A percentile compares a stretch with the other conserved stretches of the same genome.
Evolutionary conservation across 2,329 filamentous ascomycete genomes (phyloP).

Genomic region (Cytospora piceae): DNA sequence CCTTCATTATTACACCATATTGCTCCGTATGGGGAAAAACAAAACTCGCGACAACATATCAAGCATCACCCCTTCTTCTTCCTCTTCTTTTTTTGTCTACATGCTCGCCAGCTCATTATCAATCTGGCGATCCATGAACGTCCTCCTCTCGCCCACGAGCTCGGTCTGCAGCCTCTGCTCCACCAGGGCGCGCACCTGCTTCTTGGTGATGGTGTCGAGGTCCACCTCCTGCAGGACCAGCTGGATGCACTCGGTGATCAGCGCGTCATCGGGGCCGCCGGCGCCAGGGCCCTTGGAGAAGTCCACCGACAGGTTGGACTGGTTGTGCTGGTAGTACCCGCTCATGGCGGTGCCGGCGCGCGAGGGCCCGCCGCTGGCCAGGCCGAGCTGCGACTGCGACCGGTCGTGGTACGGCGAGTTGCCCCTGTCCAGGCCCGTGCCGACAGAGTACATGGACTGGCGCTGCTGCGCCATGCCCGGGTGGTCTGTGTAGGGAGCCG

Average conservation of each 20-base stretch:
- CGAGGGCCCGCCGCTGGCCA: constrained; percentile 41
- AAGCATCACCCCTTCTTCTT: neutral
- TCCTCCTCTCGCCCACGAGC: constrained; percentile 79
- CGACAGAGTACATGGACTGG: constrained; percentile 73
- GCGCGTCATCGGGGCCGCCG: constrained; percentile 72
- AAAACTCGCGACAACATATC: neutral
- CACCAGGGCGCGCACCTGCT: constrained; percentile 87
- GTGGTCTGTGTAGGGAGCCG: constrained; percentile 53
- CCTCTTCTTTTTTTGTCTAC: constrained; percentile 51
- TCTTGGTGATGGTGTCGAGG: constrained; percentile 97
- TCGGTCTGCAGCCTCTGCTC: constrained; percentile 94
- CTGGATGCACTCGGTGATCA: constrained; percentile 84
- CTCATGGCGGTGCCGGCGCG: constrained; percentile 50
- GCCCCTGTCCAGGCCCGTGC: constrained; percentile 51
- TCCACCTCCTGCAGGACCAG: constrained; percentile 85
- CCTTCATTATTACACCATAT: constrained; percentile 15
- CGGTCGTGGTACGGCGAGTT: constrained; percentile 63
- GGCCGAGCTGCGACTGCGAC: constrained; percentile 56
- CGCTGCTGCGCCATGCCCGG: constrained; percentile 53
- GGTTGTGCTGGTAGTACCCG: constrained; percentile 50
- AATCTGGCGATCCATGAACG: constrained; percentile 91
- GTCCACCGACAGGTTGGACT: constrained; percentile 60
- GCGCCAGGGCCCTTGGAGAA: constrained; percentile 59
- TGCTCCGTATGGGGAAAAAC: constrained; percentile 13
- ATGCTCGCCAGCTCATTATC: constrained; percentile 93